phyloP scores from a whole-genome alignment of 257 asterid genomes.

The Solanum stenotomum region DNA sequence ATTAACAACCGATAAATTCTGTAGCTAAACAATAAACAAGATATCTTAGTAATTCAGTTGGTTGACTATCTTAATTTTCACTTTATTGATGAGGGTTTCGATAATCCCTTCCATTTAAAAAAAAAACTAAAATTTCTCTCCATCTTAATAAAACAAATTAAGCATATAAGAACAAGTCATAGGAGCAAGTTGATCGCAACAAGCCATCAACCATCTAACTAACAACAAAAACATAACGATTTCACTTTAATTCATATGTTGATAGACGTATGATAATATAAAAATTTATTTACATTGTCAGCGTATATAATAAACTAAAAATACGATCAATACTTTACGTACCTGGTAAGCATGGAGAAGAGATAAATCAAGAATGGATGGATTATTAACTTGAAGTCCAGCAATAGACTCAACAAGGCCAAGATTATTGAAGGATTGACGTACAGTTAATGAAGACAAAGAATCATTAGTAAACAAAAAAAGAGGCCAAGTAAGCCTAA shows the following conservation, averaged over 20 bases:
- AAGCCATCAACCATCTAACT: not conserved
- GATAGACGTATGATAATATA: not conserved
- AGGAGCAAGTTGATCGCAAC: not conserved
- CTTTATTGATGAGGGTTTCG: too few species aligned
- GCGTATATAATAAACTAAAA: not conserved
- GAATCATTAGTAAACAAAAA: slow-evolving; percentile 45
- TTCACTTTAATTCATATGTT: not conserved
- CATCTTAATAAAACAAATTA: not conserved
- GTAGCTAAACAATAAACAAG: not conserved
- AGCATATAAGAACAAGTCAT: not conserved
- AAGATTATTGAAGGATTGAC: slow-evolving; percentile 22
- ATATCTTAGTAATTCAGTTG: not conserved
- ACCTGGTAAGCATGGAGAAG: not conserved
- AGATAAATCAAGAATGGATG: slow-evolving; percentile 19
- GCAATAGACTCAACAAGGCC: slow-evolving; percentile 29
- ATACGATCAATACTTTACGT: not conserved
- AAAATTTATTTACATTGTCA: not conserved
- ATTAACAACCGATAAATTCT: not conserved
- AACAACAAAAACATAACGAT: not conserved
- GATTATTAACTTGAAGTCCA: slow-evolving; percentile 38
- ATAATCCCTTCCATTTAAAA: not conserved
- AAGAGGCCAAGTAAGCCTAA: slow-evolving; percentile 65
- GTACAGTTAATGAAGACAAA: slow-evolving; percentile 24
- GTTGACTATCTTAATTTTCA: not conserved
- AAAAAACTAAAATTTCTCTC: not conserved